Conservation (phyloP, 2,329 filamentous ascomycete genomes). For the Verticillium tricorpus region DNA sequence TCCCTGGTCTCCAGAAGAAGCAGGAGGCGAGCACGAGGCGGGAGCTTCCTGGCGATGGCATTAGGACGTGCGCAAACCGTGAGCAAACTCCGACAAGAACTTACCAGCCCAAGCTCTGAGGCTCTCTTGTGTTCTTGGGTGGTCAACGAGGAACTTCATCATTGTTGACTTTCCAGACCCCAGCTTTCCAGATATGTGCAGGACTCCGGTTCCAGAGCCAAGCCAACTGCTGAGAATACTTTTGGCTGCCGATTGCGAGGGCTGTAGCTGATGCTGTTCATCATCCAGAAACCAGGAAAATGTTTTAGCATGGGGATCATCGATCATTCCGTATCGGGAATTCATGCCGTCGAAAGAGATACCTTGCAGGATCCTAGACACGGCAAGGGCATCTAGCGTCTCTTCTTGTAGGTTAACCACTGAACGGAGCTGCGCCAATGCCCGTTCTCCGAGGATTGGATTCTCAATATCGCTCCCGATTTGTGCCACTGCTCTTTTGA, state of each 20-base stretch:
- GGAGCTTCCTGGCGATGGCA: background rate
- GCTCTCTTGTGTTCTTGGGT: background rate
- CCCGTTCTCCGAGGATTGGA: background rate
- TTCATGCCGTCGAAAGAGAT: constrained; percentile 10
- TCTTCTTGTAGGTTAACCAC: background rate
- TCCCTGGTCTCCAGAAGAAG: constrained; percentile 21
- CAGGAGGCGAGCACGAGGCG: constrained; percentile 15
- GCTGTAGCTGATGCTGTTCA: background rate
- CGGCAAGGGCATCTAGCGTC: background rate
- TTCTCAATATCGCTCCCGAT: background rate
- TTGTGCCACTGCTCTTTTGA: background rate
- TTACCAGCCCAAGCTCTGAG: background rate
- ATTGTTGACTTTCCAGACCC: background rate
- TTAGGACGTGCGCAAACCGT: background rate
- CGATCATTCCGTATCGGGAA: constrained; percentile 6
- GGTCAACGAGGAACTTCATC: constrained; percentile 1
- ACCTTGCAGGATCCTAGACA: constrained; percentile 2
- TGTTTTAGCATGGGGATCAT: constrained; percentile 7
- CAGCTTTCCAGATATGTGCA: background rate
- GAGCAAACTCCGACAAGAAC: background rate
- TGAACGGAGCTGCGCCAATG: background rate
- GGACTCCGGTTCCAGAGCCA: background rate
- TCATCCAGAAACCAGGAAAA: constrained; percentile 11
- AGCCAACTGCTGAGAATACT: background rate
- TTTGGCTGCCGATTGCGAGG: background rate